These are phyloP conservation scores for Acrodontium crateriforme DNA, from an alignment of 2,329 filamentous ascomycete genomes.

Conservation along the genomic window DNA sequence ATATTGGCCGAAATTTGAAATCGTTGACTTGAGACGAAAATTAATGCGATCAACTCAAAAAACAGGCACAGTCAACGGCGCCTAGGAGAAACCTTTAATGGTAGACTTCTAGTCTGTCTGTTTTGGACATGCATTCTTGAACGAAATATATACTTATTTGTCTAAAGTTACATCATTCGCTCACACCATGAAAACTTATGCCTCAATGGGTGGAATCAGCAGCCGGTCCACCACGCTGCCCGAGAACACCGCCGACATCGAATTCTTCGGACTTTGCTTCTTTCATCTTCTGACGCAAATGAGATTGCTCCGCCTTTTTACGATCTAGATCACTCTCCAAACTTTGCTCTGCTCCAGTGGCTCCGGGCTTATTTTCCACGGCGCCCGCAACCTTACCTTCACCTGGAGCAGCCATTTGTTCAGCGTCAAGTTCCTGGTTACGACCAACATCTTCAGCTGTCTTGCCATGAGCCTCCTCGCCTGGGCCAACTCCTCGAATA, in stretches of 20 bases:
- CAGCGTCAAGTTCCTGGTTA: slow-evolving; percentile 32
- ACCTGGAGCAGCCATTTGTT: slow-evolving; percentile 35
- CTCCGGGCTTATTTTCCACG: slow-evolving; percentile 24
- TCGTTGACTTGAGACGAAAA: too few relatives aligned
- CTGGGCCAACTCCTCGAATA: slow-evolving; percentile 29
- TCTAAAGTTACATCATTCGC: neutral
- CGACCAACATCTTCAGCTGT: slow-evolving; percentile 29
- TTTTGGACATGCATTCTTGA: neutral
- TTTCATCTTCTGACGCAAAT: slow-evolving; percentile 27
- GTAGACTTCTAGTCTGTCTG: neutral
- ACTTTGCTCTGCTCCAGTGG: slow-evolving; percentile 22
- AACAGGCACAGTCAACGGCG: too few relatives aligned
- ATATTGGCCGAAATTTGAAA: too few relatives aligned
- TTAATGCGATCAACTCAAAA: too few relatives aligned
- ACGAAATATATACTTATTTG: neutral
- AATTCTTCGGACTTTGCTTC: slow-evolving; percentile 23
- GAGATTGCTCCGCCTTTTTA: slow-evolving; percentile 37
- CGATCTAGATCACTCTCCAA: slow-evolving; percentile 33
- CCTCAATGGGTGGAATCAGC: too few relatives aligned
- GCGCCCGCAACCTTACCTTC: slow-evolving; percentile 32
- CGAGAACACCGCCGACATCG: slow-evolving; percentile 29
- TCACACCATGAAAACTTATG: slow-evolving; percentile 6
- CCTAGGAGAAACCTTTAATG: too few relatives aligned
- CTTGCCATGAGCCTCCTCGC: slow-evolving; percentile 29
- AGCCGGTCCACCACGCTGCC: slow-evolving; percentile 35